Evolutionary conservation across 2,329 filamentous ascomycete species (phyloP), one percentile per base, ranked within the genome.

Genomic region (Cytospora piceicola): DNA sequence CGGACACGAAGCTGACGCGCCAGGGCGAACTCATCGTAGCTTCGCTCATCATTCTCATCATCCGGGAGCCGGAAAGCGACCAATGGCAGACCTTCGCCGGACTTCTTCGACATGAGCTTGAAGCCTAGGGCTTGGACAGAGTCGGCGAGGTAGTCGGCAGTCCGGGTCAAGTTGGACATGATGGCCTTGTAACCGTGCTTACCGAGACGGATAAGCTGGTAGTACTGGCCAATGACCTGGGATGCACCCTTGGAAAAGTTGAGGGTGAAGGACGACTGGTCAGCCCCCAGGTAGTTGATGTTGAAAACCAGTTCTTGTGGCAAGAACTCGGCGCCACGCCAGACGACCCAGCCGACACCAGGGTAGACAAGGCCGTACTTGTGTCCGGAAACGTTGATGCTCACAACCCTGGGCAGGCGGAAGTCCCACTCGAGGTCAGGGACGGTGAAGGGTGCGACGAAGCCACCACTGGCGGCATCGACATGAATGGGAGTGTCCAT

Each of bases 241-340:
- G 90, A 93, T 15, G 94, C 94, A 65, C 94, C 94, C 77, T 97
- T 96, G 75, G 92, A 96, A 83, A 98, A 98, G 83, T 98, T 98
- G 67, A 98, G 88, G 0, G 94, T 97, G 81, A 97, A 97, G 3
- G 93, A 97, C 2, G 93, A 90, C 77, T 98, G 94, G 75, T 97
- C 93, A 14, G 94, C 94, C 58, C 94, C 94, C 7, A 97, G 90
- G 80, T 98, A 98, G 85, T 97, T 97, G 85, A 98, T 97, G 84
- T 97, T 97, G 87, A 98, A 98, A 73, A 98, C 93, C 27, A 97
- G 88, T 74, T 97, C 94, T 75, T 94, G 85, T 9, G 94, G 94
- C 3, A 97, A 85, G 78, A 84, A 95, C 76, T 95, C 90, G 59
- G 92, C 86, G 49, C 88, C 86, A 57, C 94, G 88, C 93, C 94